Evolutionary conservation across 1,284 basidiomycete species (phyloP).

Genomic region (Ceratobasidium sp.): DNA sequence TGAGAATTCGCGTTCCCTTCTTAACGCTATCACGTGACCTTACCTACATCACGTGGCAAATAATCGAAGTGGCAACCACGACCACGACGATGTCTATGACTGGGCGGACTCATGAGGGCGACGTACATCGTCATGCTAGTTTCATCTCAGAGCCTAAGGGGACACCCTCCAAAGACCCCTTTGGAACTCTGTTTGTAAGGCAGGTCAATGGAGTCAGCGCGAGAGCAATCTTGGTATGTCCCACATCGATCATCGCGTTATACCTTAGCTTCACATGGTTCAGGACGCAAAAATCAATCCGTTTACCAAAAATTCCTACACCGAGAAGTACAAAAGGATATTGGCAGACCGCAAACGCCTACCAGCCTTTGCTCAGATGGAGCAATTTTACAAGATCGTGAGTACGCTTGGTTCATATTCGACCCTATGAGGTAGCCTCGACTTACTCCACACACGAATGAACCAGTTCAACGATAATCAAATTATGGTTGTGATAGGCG

Average conservation of each 20-base stretch:
- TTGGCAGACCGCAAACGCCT: constrained; percentile 86
- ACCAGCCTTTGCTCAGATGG: constrained; percentile 94
- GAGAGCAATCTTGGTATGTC: constrained; percentile 77
- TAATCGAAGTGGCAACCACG: too few relatives aligned
- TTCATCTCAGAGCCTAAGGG: too few relatives aligned
- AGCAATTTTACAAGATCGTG: constrained; percentile 88
- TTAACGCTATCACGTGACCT: too few relatives aligned
- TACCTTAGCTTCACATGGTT: constrained; percentile 4
- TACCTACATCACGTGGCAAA: too few relatives aligned
- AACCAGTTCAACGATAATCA: constrained; percentile 91
- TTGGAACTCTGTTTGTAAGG: constrained; percentile 84
- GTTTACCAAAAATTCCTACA: constrained; percentile 85
- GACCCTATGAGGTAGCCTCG: too few relatives aligned
- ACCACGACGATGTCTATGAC: too few relatives aligned
- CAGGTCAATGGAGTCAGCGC: constrained; percentile 82
- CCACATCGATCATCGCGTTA: constrained; percentile 25
- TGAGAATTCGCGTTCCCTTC: too few relatives aligned
- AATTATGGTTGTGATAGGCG: constrained; percentile 96
- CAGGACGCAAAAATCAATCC: constrained; percentile 87
- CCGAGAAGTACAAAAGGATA: constrained; percentile 88
- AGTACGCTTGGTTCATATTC: constrained; percentile 56
- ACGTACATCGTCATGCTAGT: too few relatives aligned
- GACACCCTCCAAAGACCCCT: constrained; percentile 60
- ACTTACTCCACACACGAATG: too few relatives aligned
- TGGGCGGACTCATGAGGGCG: too few relatives aligned